These are phyloP conservation scores for Mycena sanguinolenta DNA, from an alignment of 768 basidiomycete genomes.

Conservation along the genomic window DNA sequence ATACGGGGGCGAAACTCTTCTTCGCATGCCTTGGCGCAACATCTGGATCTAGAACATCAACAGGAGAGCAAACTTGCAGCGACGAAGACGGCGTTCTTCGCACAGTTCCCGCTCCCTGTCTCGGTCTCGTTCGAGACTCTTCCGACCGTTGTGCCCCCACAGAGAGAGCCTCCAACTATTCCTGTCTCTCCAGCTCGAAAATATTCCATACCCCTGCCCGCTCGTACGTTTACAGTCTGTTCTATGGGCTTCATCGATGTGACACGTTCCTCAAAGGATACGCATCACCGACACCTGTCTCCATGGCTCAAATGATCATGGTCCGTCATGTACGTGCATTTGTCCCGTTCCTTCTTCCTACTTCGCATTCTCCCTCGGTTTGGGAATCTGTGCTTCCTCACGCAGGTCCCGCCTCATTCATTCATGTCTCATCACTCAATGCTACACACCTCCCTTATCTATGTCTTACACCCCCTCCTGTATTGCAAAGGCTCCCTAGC, in stretches of 20 bases:
- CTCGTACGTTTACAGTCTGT: not conserved
- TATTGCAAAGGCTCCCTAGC: no score
- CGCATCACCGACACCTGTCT: not conserved
- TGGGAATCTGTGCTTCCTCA: no score
- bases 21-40: not conserved
- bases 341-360: not conserved
- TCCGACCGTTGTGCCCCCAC: not conserved
- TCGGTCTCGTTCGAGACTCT: not conserved
- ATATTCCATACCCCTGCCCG: not conserved
- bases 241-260: not conserved
- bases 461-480: no score
- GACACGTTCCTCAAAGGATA: not conserved
- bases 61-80: not conserved
- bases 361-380: no score
- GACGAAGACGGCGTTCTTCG: not conserved
- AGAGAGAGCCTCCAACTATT: no score
- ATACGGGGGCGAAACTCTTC: not conserved
- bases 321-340: constrained; percentile 6
- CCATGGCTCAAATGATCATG: constrained; percentile 12
- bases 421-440: no score
- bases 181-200: no score
- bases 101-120: not conserved
- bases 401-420: no score
- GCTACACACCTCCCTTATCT: no score
- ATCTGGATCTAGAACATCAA: not conserved